Conservation (phyloP, 2,329 filamentous ascomycete species). For the Chaetomiaceae sp. region DNA sequence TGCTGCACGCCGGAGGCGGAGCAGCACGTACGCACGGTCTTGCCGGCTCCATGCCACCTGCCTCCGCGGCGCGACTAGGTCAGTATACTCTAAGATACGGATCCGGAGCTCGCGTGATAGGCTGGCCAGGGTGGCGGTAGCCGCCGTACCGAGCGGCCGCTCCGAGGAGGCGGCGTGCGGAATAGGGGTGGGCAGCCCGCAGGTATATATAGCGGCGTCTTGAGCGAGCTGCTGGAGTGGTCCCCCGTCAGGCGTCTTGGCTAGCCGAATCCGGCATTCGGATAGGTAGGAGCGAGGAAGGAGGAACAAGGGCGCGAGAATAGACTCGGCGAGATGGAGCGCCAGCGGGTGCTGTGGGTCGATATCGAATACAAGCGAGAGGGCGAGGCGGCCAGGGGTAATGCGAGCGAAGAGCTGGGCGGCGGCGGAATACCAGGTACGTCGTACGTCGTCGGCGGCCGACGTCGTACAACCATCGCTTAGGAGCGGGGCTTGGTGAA, state of each 20-base stretch:
- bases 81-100: conserved; percentile 4
- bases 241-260: conserved; percentile 2
- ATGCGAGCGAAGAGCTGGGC: conserved; percentile 4
- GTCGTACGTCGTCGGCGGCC: not conserved
- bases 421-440: conserved; percentile 4
- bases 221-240: conserved; percentile 2
- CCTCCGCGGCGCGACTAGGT: conserved; percentile 3
- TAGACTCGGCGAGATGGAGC: conserved; percentile 4
- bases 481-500: conserved; percentile 5
- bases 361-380: conserved; percentile 4
- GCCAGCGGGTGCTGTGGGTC: conserved; percentile 4
- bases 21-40: conserved; percentile 1
- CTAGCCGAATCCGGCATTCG: conserved; percentile 5
- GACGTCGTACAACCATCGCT: not conserved
- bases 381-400: conserved; percentile 5
- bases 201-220: conserved; percentile 1
- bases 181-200: conserved; percentile 1
- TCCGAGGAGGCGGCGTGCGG: not conserved
- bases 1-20: not conserved
- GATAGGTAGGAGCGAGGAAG: conserved; percentile 4
- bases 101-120: conserved; percentile 5
- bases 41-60: conserved; percentile 5
- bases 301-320: conserved; percentile 2
- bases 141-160: not conserved
- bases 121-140: conserved; percentile 2